Evolutionary conservation across 305 asterid species (phyloP).

Genomic region (Fraxinus ornus): DNA sequence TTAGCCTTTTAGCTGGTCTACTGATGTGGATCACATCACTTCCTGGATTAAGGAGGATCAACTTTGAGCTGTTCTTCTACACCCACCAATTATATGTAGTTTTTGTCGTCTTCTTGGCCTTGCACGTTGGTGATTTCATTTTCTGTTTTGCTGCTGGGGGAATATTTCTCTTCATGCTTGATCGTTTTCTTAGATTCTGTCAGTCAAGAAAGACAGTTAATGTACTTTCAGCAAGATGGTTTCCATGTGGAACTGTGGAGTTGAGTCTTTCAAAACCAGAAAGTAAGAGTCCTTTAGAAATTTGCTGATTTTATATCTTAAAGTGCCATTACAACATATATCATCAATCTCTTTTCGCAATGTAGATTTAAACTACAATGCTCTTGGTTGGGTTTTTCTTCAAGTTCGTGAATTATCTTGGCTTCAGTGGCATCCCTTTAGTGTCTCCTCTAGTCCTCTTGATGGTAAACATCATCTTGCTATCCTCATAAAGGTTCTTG

Average conservation of each 20-base stretch:
- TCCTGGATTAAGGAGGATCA: conserved; percentile 68
- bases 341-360: conserved; percentile 4
- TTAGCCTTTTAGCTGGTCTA: conserved; percentile 70
- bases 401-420: conserved; percentile 76
- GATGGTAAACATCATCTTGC: conserved; percentile 67
- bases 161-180: conserved; percentile 83
- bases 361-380: conserved; percentile 73
- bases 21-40: conserved; percentile 87
- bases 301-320: background rate
- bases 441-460: conserved; percentile 83
- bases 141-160: conserved; percentile 69
- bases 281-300: conserved; percentile 36
- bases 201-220: conserved; percentile 68
- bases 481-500: conserved; percentile 76
- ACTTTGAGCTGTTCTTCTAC: conserved; percentile 82
- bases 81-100: conserved; percentile 79
- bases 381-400: conserved; percentile 81
- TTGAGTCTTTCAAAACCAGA: conserved; percentile 73
- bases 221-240: conserved; percentile 59
- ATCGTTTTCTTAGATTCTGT: conserved; percentile 81
- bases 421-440: conserved; percentile 93
- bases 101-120: conserved; percentile 64
- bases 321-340: background rate
- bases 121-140: conserved; percentile 75
- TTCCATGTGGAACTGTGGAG: conserved; percentile 83